These are phyloP conservation scores for Pleurotus sapidus DNA, from an alignment of 768 basidiomycete genomes.

Conservation along the genomic window DNA sequence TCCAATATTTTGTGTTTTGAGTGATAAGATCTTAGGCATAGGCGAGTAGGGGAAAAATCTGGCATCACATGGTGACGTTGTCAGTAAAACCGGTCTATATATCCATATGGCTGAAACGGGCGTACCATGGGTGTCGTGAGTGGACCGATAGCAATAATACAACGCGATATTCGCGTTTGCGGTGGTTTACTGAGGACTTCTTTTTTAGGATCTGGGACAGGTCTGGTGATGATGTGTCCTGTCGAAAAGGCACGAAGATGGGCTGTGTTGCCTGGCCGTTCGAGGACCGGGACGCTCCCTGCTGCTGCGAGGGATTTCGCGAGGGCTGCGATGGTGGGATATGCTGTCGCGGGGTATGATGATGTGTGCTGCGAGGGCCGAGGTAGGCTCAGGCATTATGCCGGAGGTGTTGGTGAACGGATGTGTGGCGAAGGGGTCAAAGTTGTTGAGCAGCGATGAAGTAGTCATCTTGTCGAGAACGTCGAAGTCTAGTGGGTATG, in stretches of 20 bases:
- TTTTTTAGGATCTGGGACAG: constrained; percentile 4
- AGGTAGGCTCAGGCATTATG: constrained; percentile 2
- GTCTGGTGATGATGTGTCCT: constrained; percentile 7
- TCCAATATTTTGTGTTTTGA: constrained; percentile 3
- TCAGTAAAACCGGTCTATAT: neutral
- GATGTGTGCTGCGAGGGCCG: constrained; percentile 4
- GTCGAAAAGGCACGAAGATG: constrained; percentile 8
- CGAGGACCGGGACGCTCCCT: neutral
- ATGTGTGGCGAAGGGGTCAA: constrained; percentile 27
- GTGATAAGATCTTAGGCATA: neutral
- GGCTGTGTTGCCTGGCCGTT: neutral
- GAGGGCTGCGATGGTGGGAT: neutral
- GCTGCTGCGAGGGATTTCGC: neutral
- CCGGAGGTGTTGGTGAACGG: constrained; percentile 28
- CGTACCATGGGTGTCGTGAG: constrained; percentile 4
- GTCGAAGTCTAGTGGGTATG: neutral
- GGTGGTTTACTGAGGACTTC: constrained; percentile 1
- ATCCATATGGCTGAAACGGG: neutral
- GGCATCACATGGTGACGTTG: neutral
- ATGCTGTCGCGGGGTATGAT: constrained; percentile 1
- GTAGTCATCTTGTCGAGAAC: constrained; percentile 4
- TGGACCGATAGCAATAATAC: neutral
- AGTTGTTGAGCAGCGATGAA: constrained; percentile 20
- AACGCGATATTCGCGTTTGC: neutral
- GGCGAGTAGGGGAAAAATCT: constrained; percentile 1